phyloP scores from a whole-genome alignment of 805 yeast species.

The Suhomyces sp. region DNA sequence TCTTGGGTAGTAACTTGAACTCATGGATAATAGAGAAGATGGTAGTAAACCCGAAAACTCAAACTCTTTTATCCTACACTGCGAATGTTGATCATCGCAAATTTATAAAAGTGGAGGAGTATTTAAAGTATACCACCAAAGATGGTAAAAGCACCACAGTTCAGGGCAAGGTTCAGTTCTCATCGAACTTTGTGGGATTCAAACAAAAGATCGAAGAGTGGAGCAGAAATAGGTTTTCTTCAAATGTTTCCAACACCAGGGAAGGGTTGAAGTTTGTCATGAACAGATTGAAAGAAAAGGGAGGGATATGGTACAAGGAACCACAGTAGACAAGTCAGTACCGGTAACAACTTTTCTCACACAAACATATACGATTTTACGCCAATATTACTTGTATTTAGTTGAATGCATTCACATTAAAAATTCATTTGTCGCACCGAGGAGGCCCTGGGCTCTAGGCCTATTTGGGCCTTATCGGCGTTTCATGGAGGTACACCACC shows the following conservation, averaged over 20 bases:
- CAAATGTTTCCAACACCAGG: constrained; percentile 63
- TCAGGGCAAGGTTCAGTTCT: constrained; percentile 61
- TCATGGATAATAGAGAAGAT: constrained; percentile 82
- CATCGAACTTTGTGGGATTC: constrained; percentile 66
- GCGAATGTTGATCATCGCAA: constrained; percentile 81
- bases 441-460: background rate
- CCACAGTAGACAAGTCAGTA: background rate
- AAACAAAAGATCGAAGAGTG: constrained; percentile 76
- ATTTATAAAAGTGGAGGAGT: constrained; percentile 77
- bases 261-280: constrained; percentile 77
- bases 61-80: constrained; percentile 64
- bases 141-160: constrained; percentile 42
- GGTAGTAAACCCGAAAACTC: constrained; percentile 59
- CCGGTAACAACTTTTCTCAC: background rate
- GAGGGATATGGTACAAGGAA: constrained; percentile 6
- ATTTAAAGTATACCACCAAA: constrained; percentile 50
- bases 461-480: background rate
- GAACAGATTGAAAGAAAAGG: constrained; percentile 50
- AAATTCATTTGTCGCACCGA: background rate
- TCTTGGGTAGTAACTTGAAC: constrained; percentile 65
- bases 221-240: constrained; percentile 69
- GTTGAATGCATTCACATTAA: background rate
- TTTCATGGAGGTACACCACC: background rate
- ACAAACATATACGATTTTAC: background rate
- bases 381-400: background rate